Conservation (phyloP, 129 eudicot genomes). For the Arctium lappa region DNA sequence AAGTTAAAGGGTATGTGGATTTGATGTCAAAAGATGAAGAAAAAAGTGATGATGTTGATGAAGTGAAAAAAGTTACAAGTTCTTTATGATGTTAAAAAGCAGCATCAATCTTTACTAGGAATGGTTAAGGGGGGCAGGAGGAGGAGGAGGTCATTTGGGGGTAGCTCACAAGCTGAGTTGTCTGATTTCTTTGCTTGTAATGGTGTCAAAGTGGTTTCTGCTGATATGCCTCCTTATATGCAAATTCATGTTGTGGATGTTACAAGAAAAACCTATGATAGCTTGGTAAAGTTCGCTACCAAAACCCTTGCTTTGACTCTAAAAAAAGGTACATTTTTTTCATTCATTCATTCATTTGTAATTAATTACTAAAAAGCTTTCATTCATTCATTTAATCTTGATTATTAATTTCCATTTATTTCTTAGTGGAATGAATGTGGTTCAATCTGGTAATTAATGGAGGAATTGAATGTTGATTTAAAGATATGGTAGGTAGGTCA, state of each 20-base stretch:
- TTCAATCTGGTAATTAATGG: not conserved
- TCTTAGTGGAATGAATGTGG: constrained; percentile 2
- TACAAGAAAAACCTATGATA: constrained; percentile 31
- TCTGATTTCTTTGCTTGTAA: too few species aligned
- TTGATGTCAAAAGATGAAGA: not conserved
- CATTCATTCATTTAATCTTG: not conserved
- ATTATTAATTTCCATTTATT: not conserved
- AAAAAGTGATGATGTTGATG: not conserved
- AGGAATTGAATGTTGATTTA: too few species aligned
- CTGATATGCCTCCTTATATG: too few species aligned
- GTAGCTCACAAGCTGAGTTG: constrained; percentile 59
- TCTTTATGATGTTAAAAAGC: constrained; percentile 23
- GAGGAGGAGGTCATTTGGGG: constrained; percentile 65
- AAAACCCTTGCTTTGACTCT: constrained; percentile 79
- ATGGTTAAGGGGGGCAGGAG: constrained; percentile 6
- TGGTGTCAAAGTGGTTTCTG: too few species aligned
- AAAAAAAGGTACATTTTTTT: constrained; percentile 54
- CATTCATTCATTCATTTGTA: not conserved
- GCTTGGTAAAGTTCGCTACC: constrained; percentile 90
- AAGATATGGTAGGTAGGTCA: too few species aligned
- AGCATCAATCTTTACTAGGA: constrained; percentile 17
- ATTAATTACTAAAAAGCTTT: not conserved
- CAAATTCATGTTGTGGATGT: too few species aligned
- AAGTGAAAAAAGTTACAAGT: constrained; percentile 24
- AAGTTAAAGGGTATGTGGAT: not conserved